These are phyloP conservation scores for Silene vulgaris DNA, from an alignment of 179 eudicot species.

Conservation along the genomic window DNA sequence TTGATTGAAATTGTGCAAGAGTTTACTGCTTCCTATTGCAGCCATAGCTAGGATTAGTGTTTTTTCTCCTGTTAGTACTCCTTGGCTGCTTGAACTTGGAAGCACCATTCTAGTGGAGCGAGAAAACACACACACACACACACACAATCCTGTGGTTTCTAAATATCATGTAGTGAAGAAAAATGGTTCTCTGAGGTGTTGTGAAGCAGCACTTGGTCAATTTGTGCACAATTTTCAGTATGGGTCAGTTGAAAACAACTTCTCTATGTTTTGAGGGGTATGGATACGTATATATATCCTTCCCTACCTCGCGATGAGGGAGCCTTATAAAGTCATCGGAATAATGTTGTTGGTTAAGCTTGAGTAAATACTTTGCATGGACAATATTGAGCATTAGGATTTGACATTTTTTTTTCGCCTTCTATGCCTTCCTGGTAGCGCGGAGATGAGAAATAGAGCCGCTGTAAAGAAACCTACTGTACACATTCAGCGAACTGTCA, in stretches of 20 bases:
- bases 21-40: neutral
- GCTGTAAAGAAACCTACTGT: slow-evolving; percentile 44
- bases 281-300: neutral
- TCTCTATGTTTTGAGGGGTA: neutral
- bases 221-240: neutral
- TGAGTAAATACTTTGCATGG: neutral
- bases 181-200: too few relatives aligned
- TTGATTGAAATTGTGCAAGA: neutral
- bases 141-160: too few relatives aligned
- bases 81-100: slow-evolving; percentile 9
- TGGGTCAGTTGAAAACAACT: neutral
- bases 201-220: too few relatives aligned
- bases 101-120: neutral
- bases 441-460: slow-evolving; percentile 50
- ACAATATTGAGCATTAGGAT: neutral
- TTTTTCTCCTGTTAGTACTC: too few relatives aligned
- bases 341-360: neutral
- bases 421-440: slow-evolving; percentile 32
- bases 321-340: too few relatives aligned
- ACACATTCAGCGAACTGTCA: slow-evolving; percentile 34
- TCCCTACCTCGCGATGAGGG: too few relatives aligned
- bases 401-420: neutral
- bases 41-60: too few relatives aligned
- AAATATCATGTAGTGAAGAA: too few relatives aligned
- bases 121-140: too few relatives aligned